phyloP scores from a whole-genome alignment of 495 filamentous ascomycete genomes.

The Hypoxylon lenormandii region DNA sequence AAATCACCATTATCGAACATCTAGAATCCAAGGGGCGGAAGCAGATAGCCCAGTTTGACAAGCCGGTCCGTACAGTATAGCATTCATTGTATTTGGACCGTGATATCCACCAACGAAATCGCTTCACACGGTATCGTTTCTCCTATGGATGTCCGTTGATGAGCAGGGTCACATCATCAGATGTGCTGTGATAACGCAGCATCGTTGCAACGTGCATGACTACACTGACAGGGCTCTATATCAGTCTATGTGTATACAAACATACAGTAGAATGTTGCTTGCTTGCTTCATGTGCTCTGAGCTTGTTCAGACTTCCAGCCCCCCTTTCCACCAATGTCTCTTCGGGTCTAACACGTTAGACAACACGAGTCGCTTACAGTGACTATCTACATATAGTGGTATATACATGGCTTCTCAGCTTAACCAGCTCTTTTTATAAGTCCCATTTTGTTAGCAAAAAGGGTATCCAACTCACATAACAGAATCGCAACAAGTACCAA shows the following conservation, averaged over 20 bases:
- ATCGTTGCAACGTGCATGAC: constrained; percentile 23
- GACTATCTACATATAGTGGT: no score
- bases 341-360: not conserved
- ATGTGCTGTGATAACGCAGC: constrained; percentile 43
- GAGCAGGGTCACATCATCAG: constrained; percentile 34
- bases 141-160: constrained; percentile 34
- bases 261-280: not conserved
- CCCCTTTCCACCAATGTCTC: constrained; percentile 8
- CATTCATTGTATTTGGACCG: constrained; percentile 1
- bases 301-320: constrained; percentile 39
- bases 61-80: constrained; percentile 23
- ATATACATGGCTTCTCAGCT: no score
- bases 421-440: no score
- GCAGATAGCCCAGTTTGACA: constrained; percentile 5
- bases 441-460: not conserved
- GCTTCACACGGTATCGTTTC: constrained; percentile 18
- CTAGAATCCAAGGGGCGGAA: constrained; percentile 20
- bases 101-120: constrained; percentile 25
- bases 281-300: constrained; percentile 23
- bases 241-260: not conserved
- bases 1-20: constrained; percentile 42
- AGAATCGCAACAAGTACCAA: constrained; percentile 31
- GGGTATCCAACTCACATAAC: constrained; percentile 8
- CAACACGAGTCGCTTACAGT: not conserved
- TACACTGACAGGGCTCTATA: constrained; percentile 6